Evolutionary conservation across 2,329 filamentous ascomycete species (phyloP), one percentile per base, ranked within the genome.

Genomic region (Aplosporella prunicola): DNA sequence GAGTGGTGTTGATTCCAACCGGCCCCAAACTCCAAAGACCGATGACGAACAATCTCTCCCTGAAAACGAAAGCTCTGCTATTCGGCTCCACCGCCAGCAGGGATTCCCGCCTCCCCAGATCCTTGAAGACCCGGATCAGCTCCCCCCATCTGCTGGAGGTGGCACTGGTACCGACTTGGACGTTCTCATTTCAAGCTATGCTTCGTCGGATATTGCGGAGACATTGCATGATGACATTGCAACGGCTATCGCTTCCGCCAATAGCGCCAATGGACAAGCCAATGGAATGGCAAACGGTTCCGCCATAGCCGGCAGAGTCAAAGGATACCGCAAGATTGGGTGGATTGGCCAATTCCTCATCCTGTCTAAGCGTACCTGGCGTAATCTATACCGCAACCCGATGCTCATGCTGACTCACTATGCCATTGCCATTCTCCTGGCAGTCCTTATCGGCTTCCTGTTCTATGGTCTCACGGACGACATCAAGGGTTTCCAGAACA

Each of bases 401-500:
- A 88, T 96, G 75, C 68, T 98, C 42, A 98, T 98, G 91, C 74
- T 98, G 41, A 95, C 88, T 0, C 91, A 98, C 62, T 98, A 96
- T 56, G 91, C 91, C 24, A 96, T 95, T 48, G 87, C 91, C 6
- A 96, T 98, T 43, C 66, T 96, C 0, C 74, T 98, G 5, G 91
- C 88, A 2, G 89, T 96, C 5, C 82, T 98, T 41, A 88, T 89
- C 2, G 91, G 91, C 3, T 96, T 84, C 61, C 72, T 98, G 9
- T 98, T 96, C 67, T 98, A 96, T 51, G 91, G 89, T 2, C 69
- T 98, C 32, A 94, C 88, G 1, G 87, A 94, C 53, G 88, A 98
- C 53, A 93, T 98, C 49, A 82, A 86, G 44, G 91, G 93, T 22
- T 98, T 98, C 72, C 91, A 98, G 60, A 98, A 98, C 60, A 78